A percentile compares a stretch with the other conserved stretches of the same genome.
phyloP scores from a whole-genome alignment of 768 basidiomycete species.

The Baorangia bicolor region DNA sequence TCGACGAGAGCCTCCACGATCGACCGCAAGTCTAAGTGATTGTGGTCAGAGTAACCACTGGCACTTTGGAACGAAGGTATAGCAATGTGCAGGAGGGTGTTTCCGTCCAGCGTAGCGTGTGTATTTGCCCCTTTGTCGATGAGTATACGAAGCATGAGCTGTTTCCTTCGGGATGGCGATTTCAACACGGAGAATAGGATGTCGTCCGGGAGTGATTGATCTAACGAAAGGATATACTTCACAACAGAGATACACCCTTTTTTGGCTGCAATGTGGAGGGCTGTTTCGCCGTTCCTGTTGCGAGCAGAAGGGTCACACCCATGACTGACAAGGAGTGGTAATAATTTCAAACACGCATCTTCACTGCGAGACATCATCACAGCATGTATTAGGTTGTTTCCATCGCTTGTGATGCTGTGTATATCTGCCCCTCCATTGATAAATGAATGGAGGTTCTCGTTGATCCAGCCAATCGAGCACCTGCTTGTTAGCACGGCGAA shows the following conservation, averaged over 20 bases:
- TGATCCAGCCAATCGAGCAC: neutral
- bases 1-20: neutral
- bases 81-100: neutral
- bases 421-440: neutral
- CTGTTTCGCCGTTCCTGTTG: neutral
- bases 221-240: neutral
- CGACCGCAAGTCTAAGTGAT: accelerated
- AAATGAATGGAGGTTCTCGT: neutral
- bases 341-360: neutral
- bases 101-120: neutral
- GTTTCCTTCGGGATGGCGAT: neutral
- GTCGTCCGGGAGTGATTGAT: neutral
- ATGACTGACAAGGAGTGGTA: neutral
- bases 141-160: neutral
- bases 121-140: neutral
- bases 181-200: neutral
- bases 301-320: neutral
- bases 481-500: neutral
- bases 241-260: neutral
- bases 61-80: neutral
- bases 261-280: neutral
- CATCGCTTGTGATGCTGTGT: neutral
- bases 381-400: neutral
- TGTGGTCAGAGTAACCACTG: too few relatives aligned
- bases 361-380: neutral